phyloP scores from a whole-genome alignment of 2,329 filamentous ascomycete genomes.

The Fusarium pilosicola region DNA sequence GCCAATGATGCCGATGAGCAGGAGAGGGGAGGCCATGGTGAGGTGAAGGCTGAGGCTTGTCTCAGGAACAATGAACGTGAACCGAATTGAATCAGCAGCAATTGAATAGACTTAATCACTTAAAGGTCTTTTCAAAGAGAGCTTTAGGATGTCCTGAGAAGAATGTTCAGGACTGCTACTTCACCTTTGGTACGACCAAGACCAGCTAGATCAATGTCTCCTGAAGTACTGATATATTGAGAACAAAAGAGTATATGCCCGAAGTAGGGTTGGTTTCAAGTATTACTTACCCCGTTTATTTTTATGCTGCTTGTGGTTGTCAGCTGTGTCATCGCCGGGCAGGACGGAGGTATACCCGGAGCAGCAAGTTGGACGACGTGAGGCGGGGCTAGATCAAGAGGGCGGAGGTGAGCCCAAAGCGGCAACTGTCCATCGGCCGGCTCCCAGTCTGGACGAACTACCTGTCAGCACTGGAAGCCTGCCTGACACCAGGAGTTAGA shows the following conservation, averaged over 20 bases:
- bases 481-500: not conserved
- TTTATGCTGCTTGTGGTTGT: not conserved
- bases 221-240: not conserved
- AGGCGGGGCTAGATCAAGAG: not conserved
- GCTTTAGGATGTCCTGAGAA: not conserved
- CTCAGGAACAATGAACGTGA: not conserved
- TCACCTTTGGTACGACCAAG: not conserved
- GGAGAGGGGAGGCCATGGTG: not conserved
- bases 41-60: not conserved
- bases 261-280: not conserved
- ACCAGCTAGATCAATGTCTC: not conserved
- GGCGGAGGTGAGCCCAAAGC: not conserved
- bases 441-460: not conserved
- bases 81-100: fast-evolving
- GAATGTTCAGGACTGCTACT: not conserved
- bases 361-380: not conserved
- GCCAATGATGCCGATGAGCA: not conserved
- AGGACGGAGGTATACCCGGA: not conserved
- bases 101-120: fast-evolving
- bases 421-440: not conserved
- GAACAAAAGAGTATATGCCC: fast-evolving
- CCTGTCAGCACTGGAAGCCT: not conserved
- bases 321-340: not conserved
- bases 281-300: fast-evolving
- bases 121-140: not conserved